phyloP scores from a whole-genome alignment of 805 yeast genomes.

The Yarrowia divulgata region DNA sequence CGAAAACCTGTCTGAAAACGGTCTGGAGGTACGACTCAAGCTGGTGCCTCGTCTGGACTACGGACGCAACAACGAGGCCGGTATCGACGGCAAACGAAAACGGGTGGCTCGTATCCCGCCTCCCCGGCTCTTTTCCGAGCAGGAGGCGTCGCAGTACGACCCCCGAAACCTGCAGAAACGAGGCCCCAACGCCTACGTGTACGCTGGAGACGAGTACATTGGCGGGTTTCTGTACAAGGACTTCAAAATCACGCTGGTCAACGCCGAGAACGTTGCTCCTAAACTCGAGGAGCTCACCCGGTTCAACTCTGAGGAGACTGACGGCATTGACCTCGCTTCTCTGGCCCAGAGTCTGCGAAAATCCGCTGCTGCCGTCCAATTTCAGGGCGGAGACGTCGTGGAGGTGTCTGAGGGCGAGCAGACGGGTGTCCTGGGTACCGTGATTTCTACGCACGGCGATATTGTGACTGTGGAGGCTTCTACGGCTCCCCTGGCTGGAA shows the following conservation, averaged over 20 bases:
- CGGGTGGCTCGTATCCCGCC: constrained; percentile 68
- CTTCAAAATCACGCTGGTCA: constrained; percentile 80
- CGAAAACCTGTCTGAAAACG: constrained; percentile 91
- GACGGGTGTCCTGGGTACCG: constrained; percentile 84
- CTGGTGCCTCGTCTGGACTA: constrained; percentile 94
- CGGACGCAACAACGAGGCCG: constrained; percentile 59
- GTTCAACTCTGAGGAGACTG: constrained; percentile 77
- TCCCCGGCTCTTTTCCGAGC: constrained; percentile 84
- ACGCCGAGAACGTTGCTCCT: constrained; percentile 82
- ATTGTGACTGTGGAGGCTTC: constrained; percentile 60
- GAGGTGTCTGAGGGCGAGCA: constrained; percentile 94
- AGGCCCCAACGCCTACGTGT: constrained; percentile 66
- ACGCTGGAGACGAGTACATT: constrained; percentile 85
- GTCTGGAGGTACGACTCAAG: constrained; percentile 91
- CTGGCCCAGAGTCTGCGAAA: constrained; percentile 86
- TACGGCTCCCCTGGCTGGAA: constrained; percentile 59
- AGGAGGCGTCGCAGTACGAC: constrained; percentile 87
- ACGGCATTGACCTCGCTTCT: constrained; percentile 85
- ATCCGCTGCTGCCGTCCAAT: constrained; percentile 62
- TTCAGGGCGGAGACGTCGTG: constrained; percentile 94
- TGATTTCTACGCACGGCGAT: constrained; percentile 71
- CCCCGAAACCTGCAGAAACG: constrained; percentile 67
- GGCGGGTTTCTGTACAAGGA: constrained; percentile 90
- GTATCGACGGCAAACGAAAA: constrained; percentile 60
- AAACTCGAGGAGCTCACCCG: constrained; percentile 85